phyloP scores from a whole-genome alignment of 225 moss, liverwort and hornwort species.

The Rhytidiadelphus loreus region DNA sequence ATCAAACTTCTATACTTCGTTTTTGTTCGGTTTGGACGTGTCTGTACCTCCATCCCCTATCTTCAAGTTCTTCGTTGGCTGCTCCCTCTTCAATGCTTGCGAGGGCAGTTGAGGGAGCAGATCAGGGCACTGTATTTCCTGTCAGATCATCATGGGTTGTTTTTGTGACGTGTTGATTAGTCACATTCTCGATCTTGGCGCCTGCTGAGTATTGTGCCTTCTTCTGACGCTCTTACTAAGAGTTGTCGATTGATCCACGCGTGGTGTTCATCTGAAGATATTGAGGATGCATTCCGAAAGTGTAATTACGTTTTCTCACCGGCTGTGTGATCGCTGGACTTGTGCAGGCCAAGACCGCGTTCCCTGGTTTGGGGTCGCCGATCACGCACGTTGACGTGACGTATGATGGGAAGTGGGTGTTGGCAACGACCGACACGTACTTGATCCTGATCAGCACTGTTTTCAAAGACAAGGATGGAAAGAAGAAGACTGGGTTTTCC shows the following conservation, averaged over 20 bases:
- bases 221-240: not conserved
- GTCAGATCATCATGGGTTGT: not conserved
- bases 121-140: not conserved
- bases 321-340: not conserved
- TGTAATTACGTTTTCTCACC: not conserved
- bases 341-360: slow-evolving; percentile 83
- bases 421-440: slow-evolving; percentile 92
- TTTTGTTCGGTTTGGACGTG: not conserved
- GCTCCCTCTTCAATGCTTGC: not conserved
- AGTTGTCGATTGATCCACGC: not conserved
- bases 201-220: not conserved
- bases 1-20: not conserved
- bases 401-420: slow-evolving; percentile 89
- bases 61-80: not conserved
- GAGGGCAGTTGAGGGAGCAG: not conserved
- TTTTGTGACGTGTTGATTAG: not conserved
- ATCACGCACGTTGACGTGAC: slow-evolving; percentile 98
- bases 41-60: not conserved
- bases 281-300: not conserved
- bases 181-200: not conserved
- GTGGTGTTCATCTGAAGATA: not conserved
- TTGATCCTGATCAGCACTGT: slow-evolving; percentile 87
- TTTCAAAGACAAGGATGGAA: slow-evolving; percentile 87
- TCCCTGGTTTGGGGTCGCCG: slow-evolving; percentile 81
- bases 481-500: slow-evolving; percentile 63